Conservation (phyloP, 495 filamentous ascomycete species). For the Hypoxylon fragiforme region DNA sequence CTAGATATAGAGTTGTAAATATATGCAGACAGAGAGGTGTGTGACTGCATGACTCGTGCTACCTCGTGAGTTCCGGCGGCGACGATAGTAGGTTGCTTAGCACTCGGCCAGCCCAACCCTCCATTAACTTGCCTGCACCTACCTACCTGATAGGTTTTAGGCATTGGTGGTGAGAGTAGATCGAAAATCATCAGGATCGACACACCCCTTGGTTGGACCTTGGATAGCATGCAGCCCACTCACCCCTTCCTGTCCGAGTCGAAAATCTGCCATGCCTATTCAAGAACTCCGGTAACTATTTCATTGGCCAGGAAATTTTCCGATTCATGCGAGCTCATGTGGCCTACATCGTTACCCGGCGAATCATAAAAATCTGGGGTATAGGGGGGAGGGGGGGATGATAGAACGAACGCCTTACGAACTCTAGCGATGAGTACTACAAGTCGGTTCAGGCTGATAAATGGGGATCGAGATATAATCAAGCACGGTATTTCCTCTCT, state of each 20-base stretch:
- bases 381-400: constrained; percentile 3
- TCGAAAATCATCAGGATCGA: constrained; percentile 22
- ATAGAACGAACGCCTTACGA: background rate
- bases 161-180: constrained; percentile 26
- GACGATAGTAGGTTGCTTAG: too few species aligned
- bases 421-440: background rate
- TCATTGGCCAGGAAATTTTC: constrained; percentile 27
- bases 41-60: too few species aligned
- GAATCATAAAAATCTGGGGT: constrained; percentile 26
- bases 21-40: too few species aligned
- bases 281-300: constrained; percentile 10
- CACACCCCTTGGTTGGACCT: too few species aligned
- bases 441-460: constrained; percentile 29
- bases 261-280: constrained; percentile 14
- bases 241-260: background rate
- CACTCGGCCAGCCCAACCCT: constrained; percentile 19
- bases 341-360: constrained; percentile 7
- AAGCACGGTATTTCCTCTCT: background rate
- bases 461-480: constrained; percentile 15
- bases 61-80: constrained; percentile 2
- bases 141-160: constrained; percentile 4
- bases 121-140: too few species aligned
- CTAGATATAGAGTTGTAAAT: too few species aligned
- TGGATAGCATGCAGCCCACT: constrained; percentile 20
- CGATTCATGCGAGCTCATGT: constrained; percentile 18